These are phyloP conservation scores for Backusella westeae DNA, from an alignment of 192 early-diverging fungal species.

Conservation along the genomic window DNA sequence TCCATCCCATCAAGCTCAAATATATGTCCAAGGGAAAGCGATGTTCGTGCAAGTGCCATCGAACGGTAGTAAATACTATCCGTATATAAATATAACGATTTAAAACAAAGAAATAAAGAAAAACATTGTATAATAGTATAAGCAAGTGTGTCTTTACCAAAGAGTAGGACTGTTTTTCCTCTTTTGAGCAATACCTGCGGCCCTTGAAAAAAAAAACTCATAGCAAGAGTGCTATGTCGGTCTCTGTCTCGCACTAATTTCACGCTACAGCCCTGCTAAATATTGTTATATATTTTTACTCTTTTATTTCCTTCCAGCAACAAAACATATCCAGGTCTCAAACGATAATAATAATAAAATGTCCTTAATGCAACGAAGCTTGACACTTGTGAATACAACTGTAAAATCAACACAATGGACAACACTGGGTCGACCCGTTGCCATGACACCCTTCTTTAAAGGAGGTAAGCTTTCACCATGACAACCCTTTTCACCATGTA, in stretches of 20 bases:
- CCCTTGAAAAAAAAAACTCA: too few relatives aligned
- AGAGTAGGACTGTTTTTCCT: too few relatives aligned
- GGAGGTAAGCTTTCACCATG: neutral
- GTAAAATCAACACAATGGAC: slow-evolving; percentile 3
- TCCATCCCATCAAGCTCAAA: neutral
- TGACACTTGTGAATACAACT: neutral
- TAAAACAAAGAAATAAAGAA: neutral
- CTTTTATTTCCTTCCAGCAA: neutral
- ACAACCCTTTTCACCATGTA: neutral
- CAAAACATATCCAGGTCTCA: neutral
- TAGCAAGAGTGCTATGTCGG: too few relatives aligned
- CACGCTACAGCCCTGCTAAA: neutral
- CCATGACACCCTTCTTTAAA: neutral
- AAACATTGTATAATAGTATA: neutral
- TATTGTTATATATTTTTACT: neutral
- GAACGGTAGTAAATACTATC: neutral
- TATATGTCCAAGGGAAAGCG: slow-evolving; percentile 9
- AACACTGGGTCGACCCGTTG: neutral
- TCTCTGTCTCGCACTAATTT: too few relatives aligned
- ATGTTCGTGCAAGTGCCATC: slow-evolving; percentile 7
- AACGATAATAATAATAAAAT: neutral
- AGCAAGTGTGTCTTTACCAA: neutral
- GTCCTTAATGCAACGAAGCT: neutral
- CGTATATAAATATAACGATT: neutral
- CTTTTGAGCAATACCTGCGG: too few relatives aligned